Evolutionary conservation across 129 eudicot species (phyloP).

Genomic region (Tanacetum coccineum): DNA sequence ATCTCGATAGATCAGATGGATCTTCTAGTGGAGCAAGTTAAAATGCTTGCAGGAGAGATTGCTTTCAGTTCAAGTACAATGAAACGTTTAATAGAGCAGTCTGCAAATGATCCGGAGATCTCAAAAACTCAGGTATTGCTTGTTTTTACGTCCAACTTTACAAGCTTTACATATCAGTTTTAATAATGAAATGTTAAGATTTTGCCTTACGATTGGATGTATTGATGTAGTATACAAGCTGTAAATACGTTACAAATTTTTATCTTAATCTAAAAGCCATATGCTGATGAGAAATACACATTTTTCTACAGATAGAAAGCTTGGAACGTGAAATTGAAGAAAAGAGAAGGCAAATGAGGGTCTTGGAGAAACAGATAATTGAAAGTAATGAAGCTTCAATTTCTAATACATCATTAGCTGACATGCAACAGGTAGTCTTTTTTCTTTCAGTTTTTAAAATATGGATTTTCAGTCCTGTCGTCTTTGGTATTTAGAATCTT

Average conservation of each 20-base stretch:
- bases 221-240: no score
- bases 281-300: not conserved
- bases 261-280: slow-evolving; percentile 14
- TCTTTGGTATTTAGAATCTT: slow-evolving; percentile 4
- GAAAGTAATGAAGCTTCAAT: slow-evolving; percentile 82
- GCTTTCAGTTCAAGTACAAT: slow-evolving; percentile 57
- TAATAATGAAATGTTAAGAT: not conserved
- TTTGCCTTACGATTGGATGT: no score
- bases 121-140: slow-evolving; percentile 56
- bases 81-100: slow-evolving; percentile 53
- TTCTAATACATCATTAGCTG: slow-evolving; percentile 76
- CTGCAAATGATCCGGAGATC: slow-evolving; percentile 62
- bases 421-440: slow-evolving; percentile 80
- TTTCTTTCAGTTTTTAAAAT: not conserved
- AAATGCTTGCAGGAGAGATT: slow-evolving; percentile 65
- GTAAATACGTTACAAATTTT: no score
- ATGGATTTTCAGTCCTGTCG: not conserved
- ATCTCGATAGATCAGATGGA: slow-evolving; percentile 57
- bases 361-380: slow-evolving; percentile 68
- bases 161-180: not conserved
- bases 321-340: slow-evolving; percentile 83
- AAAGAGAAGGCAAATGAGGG: slow-evolving; percentile 82
- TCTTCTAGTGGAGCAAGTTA: slow-evolving; percentile 55
- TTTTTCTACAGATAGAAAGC: slow-evolving; percentile 58
- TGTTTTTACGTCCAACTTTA: slow-evolving; percentile 4